A percentile compares a stretch with the other conserved stretches of the same genome.
These are phyloP conservation scores for Ormosia semicastrata DNA, from an alignment of 306 rosid genomes.

Conservation along the genomic window DNA sequence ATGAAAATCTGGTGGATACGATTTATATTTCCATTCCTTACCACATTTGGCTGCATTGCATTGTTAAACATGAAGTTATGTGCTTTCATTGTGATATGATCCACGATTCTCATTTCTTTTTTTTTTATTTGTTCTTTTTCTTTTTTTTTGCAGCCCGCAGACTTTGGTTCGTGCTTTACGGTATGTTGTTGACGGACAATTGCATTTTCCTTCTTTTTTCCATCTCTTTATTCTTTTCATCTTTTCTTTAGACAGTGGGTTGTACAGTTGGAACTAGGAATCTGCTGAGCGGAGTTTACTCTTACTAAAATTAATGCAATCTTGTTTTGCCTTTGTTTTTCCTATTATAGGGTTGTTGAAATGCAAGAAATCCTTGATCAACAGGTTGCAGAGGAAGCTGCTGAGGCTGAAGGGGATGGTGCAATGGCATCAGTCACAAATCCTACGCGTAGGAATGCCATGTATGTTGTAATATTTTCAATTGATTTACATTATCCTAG, in stretches of 20 bases:
- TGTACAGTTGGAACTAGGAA: slow-evolving; percentile 3
- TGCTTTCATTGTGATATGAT: slow-evolving; percentile 25
- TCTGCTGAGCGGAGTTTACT: neutral
- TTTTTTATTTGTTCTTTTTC: neutral
- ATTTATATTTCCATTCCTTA: slow-evolving; percentile 7
- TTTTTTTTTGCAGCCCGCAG: slow-evolving; percentile 74
- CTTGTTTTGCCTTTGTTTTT: slow-evolving; percentile 14
- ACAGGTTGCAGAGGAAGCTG: slow-evolving; percentile 97
- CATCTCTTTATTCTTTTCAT: slow-evolving; percentile 3
- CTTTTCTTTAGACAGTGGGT: slow-evolving; percentile 1
- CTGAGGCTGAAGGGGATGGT: slow-evolving; percentile 94
- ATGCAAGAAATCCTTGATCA: slow-evolving; percentile 98
- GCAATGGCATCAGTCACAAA: slow-evolving; percentile 70
- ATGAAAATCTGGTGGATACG: neutral
- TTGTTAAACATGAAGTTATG: neutral
- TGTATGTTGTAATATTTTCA: slow-evolving; percentile 43
- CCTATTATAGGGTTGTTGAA: slow-evolving; percentile 77
- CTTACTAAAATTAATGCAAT: slow-evolving; percentile 26
- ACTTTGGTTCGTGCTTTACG: slow-evolving; percentile 94
- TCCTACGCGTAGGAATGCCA: slow-evolving; percentile 57
- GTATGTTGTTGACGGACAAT: slow-evolving; percentile 39
- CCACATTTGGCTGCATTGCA: slow-evolving; percentile 25
- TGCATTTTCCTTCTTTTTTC: slow-evolving; percentile 23
- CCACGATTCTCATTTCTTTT: slow-evolving; percentile 15
- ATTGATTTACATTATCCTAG: slow-evolving; percentile 25